Evolutionary conservation across 164 flowering plant genomes (phyloP).

Genomic region (Nymphaea thermarum): DNA sequence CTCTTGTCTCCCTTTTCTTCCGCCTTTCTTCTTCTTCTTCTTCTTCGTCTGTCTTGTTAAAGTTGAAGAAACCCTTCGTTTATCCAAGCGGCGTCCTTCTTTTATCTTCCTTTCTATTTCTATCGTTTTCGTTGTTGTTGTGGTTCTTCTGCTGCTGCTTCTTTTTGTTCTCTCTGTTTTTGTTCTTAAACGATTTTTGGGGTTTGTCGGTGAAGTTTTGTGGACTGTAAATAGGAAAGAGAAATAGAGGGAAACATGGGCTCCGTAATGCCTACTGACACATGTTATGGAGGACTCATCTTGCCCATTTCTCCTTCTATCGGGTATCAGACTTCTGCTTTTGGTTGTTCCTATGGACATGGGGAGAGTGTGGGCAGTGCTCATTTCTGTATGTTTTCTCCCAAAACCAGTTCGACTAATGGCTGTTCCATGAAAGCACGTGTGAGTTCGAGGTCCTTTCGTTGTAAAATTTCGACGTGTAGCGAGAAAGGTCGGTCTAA

Average conservation of each 20-base stretch:
- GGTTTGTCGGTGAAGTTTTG: no score
- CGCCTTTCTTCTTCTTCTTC: no score
- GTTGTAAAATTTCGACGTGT: background rate
- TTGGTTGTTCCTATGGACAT: background rate
- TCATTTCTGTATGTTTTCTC: no score
- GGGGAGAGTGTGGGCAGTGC: background rate
- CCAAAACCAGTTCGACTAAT: background rate
- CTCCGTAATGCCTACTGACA: slow-evolving; percentile 25
- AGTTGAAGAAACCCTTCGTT: no score
- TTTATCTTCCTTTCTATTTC: no score
- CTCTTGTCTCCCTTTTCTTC: no score
- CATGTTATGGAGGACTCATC: slow-evolving; percentile 30
- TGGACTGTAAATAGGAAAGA: background rate
- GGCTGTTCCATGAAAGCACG: background rate
- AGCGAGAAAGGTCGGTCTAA: background rate
- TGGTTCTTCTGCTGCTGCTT: no score
- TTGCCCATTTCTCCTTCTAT: background rate
- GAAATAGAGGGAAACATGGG: slow-evolving; percentile 28
- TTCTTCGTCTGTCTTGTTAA: no score
- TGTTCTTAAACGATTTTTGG: no score
- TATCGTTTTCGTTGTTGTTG: no score
- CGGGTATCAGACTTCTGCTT: background rate
- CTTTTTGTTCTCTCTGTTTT: no score
- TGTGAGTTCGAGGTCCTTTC: background rate
- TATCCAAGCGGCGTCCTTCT: no score